Base-by-base conservation (phyloP, 2,329 filamentous ascomycete genomes). In the Pseudofabraea citricarpa region DNA sequence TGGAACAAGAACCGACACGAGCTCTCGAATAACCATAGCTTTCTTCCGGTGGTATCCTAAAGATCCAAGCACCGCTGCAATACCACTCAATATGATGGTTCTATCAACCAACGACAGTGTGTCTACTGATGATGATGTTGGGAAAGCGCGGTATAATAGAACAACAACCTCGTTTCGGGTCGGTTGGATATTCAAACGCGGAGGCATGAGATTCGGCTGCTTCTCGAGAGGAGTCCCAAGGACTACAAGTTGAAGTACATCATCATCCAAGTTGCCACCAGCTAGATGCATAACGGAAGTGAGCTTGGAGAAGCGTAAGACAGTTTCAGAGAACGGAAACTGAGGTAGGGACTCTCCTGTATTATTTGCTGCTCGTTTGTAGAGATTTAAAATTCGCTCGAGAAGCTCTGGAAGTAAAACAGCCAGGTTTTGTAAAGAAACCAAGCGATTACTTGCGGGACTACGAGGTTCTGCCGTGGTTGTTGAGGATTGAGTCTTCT, bases 1-100 rank as follows among this genome's bases (percentile, higher is more conserved):
- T 24, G 83, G 84, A 41, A 94, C 87, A 31, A 97, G 73, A 13
- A 90, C 82, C 3, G 83, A 84, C 7, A 98, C 76, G 39, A 97
- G 74, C 58, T 96, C 90, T 54, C 87, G 83, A 56, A 95, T 76
- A 1, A 96, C 81, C 67, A 97, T 85, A 4, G 87, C 90, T 64
- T 94, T 95, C 67, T 96, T 97, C 45, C 93, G 79, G 46, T 90
- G 81, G 47, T 91, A 78, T 1, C 87, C 88, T 6, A 98, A 66
- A 5, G 79, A 73, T 0, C 88, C 85, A 8, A 96, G 71, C n/a
- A 94, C 81, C n/a, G 86, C 82, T 6, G 89, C 85, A 52, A 97
- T 89, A 10, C 90, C 91, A 52, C 89, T 84, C 13, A 96, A 71
- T 26, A 96, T 83, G 8, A 85, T 80, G 9, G 87, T 81, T 18